Evolutionary conservation across 495 filamentous ascomycete species (phyloP).

Genomic region (Penicillium lagena): DNA sequence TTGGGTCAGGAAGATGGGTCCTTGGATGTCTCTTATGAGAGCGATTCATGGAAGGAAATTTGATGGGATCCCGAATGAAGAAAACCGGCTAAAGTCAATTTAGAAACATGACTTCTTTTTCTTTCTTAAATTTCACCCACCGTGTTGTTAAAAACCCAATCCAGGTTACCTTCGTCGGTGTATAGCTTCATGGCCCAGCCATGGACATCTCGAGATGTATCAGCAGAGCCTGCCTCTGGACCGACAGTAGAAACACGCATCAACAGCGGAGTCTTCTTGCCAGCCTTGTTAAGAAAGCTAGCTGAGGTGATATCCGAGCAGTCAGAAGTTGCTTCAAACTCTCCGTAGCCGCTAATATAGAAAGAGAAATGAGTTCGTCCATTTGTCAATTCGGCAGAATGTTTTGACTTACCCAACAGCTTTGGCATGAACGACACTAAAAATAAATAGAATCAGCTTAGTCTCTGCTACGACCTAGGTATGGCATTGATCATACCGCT

Average conservation of each 20-base stretch:
- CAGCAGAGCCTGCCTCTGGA: conserved; percentile 57
- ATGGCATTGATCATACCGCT: conserved; percentile 19
- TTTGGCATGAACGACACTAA: conserved; percentile 57
- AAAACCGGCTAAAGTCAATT: conserved; percentile 31
- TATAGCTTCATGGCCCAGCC: conserved; percentile 71
- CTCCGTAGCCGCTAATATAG: conserved; percentile 46
- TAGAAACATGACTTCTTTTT: not conserved
- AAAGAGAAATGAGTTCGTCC: too few species aligned
- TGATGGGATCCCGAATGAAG: conserved; percentile 49
- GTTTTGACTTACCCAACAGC: conserved; percentile 31
- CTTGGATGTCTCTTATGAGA: conserved; percentile 44
- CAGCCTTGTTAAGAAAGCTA: conserved; percentile 40
- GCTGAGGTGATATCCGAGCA: conserved; percentile 36
- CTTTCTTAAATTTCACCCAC: conserved; percentile 5
- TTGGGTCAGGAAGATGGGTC: conserved; percentile 41
- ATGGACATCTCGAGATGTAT: conserved; percentile 58
- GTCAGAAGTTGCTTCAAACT: conserved; percentile 55
- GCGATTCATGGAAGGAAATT: conserved; percentile 50
- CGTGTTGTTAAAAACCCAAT: conserved; percentile 37
- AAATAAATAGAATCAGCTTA: conserved; percentile 1
- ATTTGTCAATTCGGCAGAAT: too few species aligned
- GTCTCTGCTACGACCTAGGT: not conserved
- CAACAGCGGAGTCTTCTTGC: conserved; percentile 57
- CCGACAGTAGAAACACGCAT: conserved; percentile 61
- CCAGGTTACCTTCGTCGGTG: conserved; percentile 72